A percentile compares a stretch with the other conserved stretches of the same genome.
phyloP scores from a whole-genome alignment of 345 rosid genomes.

The Aurinia saxatilis region DNA sequence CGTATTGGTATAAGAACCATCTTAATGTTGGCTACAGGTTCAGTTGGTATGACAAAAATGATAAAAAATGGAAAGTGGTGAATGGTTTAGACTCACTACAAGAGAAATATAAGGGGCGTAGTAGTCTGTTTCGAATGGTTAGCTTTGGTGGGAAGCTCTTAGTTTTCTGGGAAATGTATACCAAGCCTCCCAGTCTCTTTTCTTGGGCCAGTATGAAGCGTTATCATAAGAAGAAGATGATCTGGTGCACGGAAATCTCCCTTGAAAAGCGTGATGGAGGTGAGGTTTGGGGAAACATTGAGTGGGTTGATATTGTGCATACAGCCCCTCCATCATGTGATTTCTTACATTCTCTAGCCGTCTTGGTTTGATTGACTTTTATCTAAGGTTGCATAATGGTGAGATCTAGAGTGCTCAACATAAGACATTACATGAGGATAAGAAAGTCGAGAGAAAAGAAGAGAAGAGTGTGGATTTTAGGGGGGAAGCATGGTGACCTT shows the following conservation, averaged over 20 bases:
- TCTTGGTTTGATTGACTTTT: not conserved
- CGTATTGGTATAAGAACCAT: no score
- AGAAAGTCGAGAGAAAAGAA: no score
- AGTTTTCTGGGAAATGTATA: not conserved
- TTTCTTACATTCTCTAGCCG: not conserved
- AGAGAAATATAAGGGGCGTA: not conserved
- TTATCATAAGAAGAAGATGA: not conserved
- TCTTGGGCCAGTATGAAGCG: no score
- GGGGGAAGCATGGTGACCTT: no score
- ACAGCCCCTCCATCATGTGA: not conserved
- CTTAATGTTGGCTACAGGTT: no score
- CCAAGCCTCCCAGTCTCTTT: not conserved
- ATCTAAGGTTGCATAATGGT: no score
- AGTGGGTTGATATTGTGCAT: conserved; percentile 1
- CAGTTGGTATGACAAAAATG: not conserved
- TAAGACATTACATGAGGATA: no score
- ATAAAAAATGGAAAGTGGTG: not conserved
- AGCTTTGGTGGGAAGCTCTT: conserved; percentile 2
- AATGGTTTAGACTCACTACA: no score
- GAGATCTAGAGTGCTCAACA: no score
- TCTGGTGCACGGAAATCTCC: conserved; percentile 4
- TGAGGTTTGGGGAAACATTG: not conserved
- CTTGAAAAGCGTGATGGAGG: not conserved
- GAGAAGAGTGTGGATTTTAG: no score
- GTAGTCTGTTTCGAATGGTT: not conserved